Conservation (phyloP, 176 grass and related monocot species). For the Raddia distichophylla region DNA sequence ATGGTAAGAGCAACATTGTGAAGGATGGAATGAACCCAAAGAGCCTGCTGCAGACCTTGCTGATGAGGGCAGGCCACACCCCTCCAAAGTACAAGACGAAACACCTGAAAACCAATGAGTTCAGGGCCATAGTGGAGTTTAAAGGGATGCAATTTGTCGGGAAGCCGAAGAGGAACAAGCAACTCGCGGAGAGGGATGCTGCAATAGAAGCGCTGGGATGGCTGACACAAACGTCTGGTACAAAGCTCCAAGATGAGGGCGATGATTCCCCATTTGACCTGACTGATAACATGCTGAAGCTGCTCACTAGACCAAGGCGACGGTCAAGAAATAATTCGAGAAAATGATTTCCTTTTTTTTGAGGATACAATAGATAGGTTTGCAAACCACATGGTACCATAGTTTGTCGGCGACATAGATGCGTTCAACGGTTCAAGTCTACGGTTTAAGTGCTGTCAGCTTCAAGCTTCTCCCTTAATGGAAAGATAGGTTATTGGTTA, state of each 20-base stretch:
- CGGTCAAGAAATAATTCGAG: constrained; percentile 39
- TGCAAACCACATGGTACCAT: background rate
- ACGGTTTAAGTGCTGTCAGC: background rate
- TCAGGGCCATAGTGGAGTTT: constrained; percentile 91
- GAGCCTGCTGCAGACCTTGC: constrained; percentile 85
- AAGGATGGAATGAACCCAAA: constrained; percentile 84
- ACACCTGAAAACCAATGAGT: constrained; percentile 95
- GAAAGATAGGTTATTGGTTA: background rate
- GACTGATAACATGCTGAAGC: constrained; percentile 94
- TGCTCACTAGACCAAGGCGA: constrained; percentile 72
- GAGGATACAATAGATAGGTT: background rate
- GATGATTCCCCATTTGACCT: constrained; percentile 73
- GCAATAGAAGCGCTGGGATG: constrained; percentile 86
- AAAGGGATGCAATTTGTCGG: constrained; percentile 97
- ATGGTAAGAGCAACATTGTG: constrained; percentile 54
- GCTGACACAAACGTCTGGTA: constrained; percentile 85
- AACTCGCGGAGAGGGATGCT: constrained; percentile 86
- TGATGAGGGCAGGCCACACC: constrained; percentile 86
- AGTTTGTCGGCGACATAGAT: background rate
- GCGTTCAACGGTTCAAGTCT: background rate
- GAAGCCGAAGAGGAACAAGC: constrained; percentile 94
- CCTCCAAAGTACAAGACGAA: constrained; percentile 96
- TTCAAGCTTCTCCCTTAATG: background rate
- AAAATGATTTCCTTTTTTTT: constrained; percentile 11
- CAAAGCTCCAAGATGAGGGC: constrained; percentile 52